Conservation (phyloP, 2,329 filamentous ascomycete genomes). For the Aspergillus hiratsukae region DNA sequence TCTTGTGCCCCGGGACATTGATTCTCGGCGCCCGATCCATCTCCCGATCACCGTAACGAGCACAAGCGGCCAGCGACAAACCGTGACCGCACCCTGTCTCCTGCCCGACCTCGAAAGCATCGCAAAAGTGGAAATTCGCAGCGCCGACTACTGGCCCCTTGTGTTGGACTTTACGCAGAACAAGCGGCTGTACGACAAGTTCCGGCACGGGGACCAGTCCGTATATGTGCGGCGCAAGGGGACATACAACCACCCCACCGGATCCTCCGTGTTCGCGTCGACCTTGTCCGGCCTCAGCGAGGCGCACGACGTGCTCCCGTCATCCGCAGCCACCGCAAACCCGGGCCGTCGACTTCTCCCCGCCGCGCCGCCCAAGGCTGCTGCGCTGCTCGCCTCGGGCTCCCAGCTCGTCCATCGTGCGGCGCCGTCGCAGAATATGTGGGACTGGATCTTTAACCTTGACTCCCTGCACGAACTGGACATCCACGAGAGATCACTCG, state of each 20-base stretch:
- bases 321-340: conserved; percentile 20
- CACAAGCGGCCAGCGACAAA: conserved; percentile 35
- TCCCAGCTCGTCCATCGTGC: conserved; percentile 21
- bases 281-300: conserved; percentile 71
- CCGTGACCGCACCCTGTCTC: conserved; percentile 52
- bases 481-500: conserved; percentile 62
- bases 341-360: conserved; percentile 22
- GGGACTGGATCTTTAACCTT: conserved; percentile 72
- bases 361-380: conserved; percentile 20
- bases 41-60: conserved; percentile 66
- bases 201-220: conserved; percentile 62
- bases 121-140: conserved; percentile 34
- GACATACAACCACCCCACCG: conserved; percentile 58
- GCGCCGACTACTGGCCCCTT: conserved; percentile 73
- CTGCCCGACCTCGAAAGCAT: conserved; percentile 44
- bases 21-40: conserved; percentile 73
- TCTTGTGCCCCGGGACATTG: conserved; percentile 79
- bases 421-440: conserved; percentile 42
- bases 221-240: conserved; percentile 69
- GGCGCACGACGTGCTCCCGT: conserved; percentile 42
- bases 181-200: conserved; percentile 58
- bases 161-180: conserved; percentile 68
- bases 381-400: conserved; percentile 18
- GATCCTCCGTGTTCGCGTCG: conserved; percentile 63
- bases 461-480: conserved; percentile 51